A percentile compares a stretch with the other conserved stretches of the same genome.
Conservation (phyloP, 2,329 filamentous ascomycete genomes). For the Cercospora janseana region DNA sequence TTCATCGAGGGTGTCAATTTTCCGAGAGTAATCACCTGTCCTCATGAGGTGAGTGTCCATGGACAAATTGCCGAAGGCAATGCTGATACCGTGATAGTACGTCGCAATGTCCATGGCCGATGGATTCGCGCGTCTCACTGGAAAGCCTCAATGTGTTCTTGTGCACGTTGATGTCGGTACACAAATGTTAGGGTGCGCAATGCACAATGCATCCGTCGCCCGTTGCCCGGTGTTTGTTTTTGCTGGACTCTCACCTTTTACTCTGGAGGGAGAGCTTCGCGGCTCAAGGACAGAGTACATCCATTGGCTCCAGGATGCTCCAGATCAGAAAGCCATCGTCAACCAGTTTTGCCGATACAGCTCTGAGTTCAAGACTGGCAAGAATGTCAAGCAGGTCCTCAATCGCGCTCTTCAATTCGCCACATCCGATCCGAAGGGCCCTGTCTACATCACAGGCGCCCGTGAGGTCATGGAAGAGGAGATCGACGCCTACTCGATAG, state of each 20-base stretch:
- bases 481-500: constrained; percentile 67
- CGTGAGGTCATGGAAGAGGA: constrained; percentile 85
- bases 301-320: constrained; percentile 82
- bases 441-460: constrained; percentile 75
- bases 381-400: constrained; percentile 86
- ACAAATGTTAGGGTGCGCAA: constrained; percentile 53
- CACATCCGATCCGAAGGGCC: constrained; percentile 71
- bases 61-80: background rate
- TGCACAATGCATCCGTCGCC: constrained; percentile 48
- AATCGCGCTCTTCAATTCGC: constrained; percentile 82
- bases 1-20: constrained; percentile 64
- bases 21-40: constrained; percentile 73
- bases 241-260: constrained; percentile 73
- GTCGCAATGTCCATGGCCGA: constrained; percentile 76
- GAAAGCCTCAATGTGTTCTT: constrained; percentile 72
- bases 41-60: constrained; percentile 66
- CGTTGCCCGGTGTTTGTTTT: constrained; percentile 74
- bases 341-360: constrained; percentile 82
- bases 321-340: constrained; percentile 76
- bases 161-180: constrained; percentile 81
- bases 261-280: constrained; percentile 71
- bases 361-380: constrained; percentile 77
- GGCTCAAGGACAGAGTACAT: constrained; percentile 81
- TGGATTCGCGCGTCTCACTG: constrained; percentile 70
- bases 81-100: background rate